Base-by-base conservation (phyloP, 768 basidiomycete species). In the Auriscalpium microsporum region DNA sequence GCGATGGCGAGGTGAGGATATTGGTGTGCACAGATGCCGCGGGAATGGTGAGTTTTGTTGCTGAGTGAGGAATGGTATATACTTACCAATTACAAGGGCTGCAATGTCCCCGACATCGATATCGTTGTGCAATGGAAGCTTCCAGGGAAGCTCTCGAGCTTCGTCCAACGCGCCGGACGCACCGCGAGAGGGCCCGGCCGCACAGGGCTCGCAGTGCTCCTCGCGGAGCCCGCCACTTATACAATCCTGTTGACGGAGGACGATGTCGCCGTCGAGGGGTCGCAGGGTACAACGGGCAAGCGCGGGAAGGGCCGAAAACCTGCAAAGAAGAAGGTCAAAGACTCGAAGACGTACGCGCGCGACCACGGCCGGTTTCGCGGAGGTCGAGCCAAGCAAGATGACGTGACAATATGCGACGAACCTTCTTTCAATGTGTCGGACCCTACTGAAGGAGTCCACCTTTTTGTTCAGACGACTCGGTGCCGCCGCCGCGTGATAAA, bases 61-160 rank as follows among this genome's bases (percentile, higher is more conserved):
- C 4, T 28, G 28, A 3, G 4, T 17, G 17, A 17, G 8, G 17
- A 6, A 37, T 11, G 17, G 42, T 52, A 7, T 52, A 35, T 17
- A 3, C 23, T 54, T 10, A n/a, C 34, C 11, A 11, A 16, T 46
- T 8, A 33, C 34, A 10, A 60, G 50, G 58, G 73, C 1, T 64
- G 54, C 28, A 56, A 62, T 56, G 49, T 60, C 56, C 63, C 51
- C 0, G 65, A 72, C 50, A 62, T 75, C 3, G 70, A 71, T 11
- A 34, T 71, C 19, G 72, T 73, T 1, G 66, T 73, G 0, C 73
- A 73, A 42, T 75, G 72, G 72, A 73, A 71, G 36, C 19, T 67
- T 1, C 68, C 73, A 0, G 21, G 53, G 6, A 62, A 61, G 7
- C 19, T 73, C 0, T 72, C 69, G 0, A 56, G 63, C 9, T 74